These are phyloP conservation scores for Oenanthe sinensis DNA, from an alignment of 129 eudicot species.

Conservation along the genomic window DNA sequence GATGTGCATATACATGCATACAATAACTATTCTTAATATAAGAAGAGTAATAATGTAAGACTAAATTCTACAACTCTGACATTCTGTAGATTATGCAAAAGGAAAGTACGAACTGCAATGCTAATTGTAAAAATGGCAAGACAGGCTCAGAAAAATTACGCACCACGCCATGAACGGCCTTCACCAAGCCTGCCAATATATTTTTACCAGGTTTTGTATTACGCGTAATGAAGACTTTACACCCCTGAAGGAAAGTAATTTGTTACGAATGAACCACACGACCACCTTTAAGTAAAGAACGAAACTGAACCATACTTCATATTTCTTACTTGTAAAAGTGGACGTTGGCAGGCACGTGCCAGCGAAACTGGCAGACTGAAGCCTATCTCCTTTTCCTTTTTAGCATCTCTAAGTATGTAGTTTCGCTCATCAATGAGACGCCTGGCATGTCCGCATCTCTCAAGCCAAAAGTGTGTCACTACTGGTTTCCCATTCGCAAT, in stretches of 20 bases:
- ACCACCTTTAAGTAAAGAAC: neutral
- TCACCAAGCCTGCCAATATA: slow-evolving; percentile 71
- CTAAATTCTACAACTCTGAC: neutral
- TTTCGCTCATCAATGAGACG: slow-evolving; percentile 68
- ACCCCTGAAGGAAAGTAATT: slow-evolving; percentile 42
- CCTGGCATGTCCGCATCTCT: slow-evolving; percentile 72
- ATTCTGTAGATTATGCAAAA: neutral
- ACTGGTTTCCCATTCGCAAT: slow-evolving; percentile 85
- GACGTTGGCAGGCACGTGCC: slow-evolving; percentile 50
- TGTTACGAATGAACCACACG: slow-evolving; percentile 4
- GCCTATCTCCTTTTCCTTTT: slow-evolving; percentile 72
- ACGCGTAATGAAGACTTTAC: slow-evolving; percentile 65
- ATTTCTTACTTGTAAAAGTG: slow-evolving; percentile 58
- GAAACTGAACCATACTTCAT: slow-evolving; percentile 25
- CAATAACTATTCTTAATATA: slow-evolving; percentile 2
- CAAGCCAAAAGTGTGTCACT: slow-evolving; percentile 80
- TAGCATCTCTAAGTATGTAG: slow-evolving; percentile 71
- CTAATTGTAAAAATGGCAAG: neutral
- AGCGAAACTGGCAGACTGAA: slow-evolving; percentile 70
- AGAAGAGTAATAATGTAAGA: neutral
- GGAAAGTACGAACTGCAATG: neutral
- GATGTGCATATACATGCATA: neutral
- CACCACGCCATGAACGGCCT: slow-evolving; percentile 87
- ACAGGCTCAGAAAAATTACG: slow-evolving; percentile 10
- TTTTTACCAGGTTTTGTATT: slow-evolving; percentile 89